A percentile compares a stretch with the other conserved stretches of the same genome.
Conservation (phyloP, 345 rosid species). For the Boechera divaricarpa region DNA sequence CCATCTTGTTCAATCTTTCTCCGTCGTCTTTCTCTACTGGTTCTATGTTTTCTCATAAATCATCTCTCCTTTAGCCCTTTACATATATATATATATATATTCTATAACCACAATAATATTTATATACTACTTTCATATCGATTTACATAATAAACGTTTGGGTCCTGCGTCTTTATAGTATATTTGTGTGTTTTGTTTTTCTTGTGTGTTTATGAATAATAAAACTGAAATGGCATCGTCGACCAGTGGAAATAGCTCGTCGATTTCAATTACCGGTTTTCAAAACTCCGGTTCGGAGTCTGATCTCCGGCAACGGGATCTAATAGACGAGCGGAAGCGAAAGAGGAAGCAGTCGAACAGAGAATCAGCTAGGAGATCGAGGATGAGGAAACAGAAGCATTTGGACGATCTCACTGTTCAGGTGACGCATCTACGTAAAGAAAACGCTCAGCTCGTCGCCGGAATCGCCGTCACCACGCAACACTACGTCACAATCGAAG, state of each 20-base stretch:
- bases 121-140: not conserved
- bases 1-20: slow-evolving; percentile 99
- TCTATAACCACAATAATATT: not conserved
- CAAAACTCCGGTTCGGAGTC: slow-evolving; percentile 68
- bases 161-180: slow-evolving; percentile 35
- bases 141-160: not conserved
- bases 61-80: slow-evolving; percentile 36
- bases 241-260: slow-evolving; percentile 36
- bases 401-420: slow-evolving; percentile 60
- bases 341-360: slow-evolving; percentile 84
- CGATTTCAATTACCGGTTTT: slow-evolving; percentile 36
- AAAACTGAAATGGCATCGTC: slow-evolving; percentile 66
- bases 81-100: slow-evolving; percentile 8
- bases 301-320: slow-evolving; percentile 46
- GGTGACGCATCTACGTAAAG: slow-evolving; percentile 51
- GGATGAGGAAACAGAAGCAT: slow-evolving; percentile 87
- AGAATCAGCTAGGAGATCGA: slow-evolving; percentile 86
- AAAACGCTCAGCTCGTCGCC: slow-evolving; percentile 55
- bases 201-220: slow-evolving; percentile 33
- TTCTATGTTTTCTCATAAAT: slow-evolving; percentile 85
- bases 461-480: slow-evolving; percentile 58
- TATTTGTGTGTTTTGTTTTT: not conserved
- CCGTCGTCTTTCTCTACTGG: slow-evolving; percentile 96
- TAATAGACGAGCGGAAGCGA: slow-evolving; percentile 70
- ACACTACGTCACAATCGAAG: slow-evolving; percentile 57